These are phyloP conservation scores for Annulohypoxylon stygium DNA, from an alignment of 495 filamentous ascomycete species.

Conservation along the genomic window DNA sequence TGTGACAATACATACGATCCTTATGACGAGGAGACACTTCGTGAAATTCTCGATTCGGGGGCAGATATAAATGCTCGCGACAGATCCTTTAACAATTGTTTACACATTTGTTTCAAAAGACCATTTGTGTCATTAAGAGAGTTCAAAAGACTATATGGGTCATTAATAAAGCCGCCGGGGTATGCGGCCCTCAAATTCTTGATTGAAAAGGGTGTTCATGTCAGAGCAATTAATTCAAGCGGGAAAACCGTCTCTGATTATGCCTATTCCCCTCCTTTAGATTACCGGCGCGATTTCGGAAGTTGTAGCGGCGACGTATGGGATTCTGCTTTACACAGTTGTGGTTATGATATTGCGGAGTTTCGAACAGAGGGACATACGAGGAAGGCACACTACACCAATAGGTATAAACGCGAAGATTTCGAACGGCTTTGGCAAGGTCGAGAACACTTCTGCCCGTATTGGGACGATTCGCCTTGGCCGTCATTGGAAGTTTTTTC, in stretches of 20 bases:
- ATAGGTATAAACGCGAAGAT: neutral
- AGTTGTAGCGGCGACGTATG: neutral
- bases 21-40: too few species aligned
- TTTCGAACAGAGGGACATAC: neutral
- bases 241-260: neutral
- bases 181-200: neutral
- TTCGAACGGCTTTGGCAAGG: slow-evolving; percentile 4
- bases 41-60: too few species aligned
- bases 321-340: neutral
- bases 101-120: too few species aligned
- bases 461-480: neutral
- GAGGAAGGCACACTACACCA: neutral
- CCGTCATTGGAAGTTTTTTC: neutral
- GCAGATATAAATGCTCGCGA: too few species aligned
- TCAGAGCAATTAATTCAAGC: neutral
- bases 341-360: neutral
- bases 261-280: neutral
- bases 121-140: too few species aligned
- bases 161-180: too few species aligned
- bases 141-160: too few species aligned
- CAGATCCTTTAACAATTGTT: too few species aligned
- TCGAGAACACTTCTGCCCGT: neutral
- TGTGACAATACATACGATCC: too few species aligned
- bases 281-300: neutral
- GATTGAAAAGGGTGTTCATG: neutral